Evolutionary conservation across 306 rosid genomes (phyloP).

Genomic region (Macrotyloma uniflorum): DNA sequence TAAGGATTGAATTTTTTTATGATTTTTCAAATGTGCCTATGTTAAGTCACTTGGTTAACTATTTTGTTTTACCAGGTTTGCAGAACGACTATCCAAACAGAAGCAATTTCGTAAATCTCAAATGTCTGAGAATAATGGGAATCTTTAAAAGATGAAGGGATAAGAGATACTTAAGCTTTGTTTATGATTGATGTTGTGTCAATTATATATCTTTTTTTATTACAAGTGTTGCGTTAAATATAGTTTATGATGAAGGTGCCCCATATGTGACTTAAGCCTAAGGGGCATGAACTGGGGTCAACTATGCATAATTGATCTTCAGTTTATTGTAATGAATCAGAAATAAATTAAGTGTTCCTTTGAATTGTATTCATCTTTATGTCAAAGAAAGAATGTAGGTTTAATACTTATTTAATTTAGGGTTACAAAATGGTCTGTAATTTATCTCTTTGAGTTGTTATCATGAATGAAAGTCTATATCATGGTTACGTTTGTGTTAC

Average conservation of each 20-base stretch:
- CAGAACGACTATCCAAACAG: slow-evolving; percentile 55
- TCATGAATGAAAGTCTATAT: no score
- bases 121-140: slow-evolving; percentile 29
- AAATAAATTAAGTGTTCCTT: background rate
- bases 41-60: background rate
- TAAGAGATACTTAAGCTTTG: no score
- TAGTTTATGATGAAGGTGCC: no score
- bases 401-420: no score
- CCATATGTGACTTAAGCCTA: background rate
- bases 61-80: slow-evolving; percentile 49
- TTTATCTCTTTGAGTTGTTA: no score
- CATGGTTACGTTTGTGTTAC: no score
- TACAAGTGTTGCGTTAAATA: background rate
- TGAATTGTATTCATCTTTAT: background rate
- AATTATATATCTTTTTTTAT: background rate
- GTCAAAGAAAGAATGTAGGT: background rate
- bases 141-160: background rate
- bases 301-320: background rate
- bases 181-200: background rate
- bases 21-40: background rate
- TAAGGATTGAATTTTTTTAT: background rate
- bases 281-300: background rate
- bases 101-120: slow-evolving; percentile 44
- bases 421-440: no score
- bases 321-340: background rate